Base-by-base conservation (phyloP, 2,329 filamentous ascomycete species). In the Aquanectria penicillioides region DNA sequence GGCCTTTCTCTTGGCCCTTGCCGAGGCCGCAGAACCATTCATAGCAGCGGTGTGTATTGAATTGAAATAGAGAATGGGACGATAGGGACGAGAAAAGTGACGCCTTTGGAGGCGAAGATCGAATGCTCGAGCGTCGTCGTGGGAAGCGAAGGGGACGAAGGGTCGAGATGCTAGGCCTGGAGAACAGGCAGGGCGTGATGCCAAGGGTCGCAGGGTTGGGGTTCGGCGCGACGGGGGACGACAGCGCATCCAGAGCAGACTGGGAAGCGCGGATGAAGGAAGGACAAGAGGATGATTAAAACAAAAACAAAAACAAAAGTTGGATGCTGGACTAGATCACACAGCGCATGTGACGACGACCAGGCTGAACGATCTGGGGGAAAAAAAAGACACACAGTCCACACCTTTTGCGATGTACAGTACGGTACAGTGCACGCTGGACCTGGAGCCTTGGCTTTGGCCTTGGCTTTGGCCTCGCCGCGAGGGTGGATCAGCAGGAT, bases 1-100 rank as follows among this genome's bases (percentile, higher is more conserved):
- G 25, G 80, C 81, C 72, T 85, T 86, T 70, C 83, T 81, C 77
- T 86, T 86, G 59, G 76, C 74, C 71, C 80, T 78, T 61, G 76
- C 72, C 33, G 76, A 75, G 29, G 74, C 68, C 57, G 72, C 71
- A 52, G 74, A 67, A 58, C 78, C 77, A 65, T 82, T 82, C 81
- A 84, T 83, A 57, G 53, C 69, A 71, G 57, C 40, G 40, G 36
- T 25, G 40, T 43, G 53, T 34, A 57, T 29, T 51, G 28, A 38
- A 38, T 50, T 51, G 22, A 20, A 54, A 49, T 23, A 46, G 25
- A 36, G 34, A 55, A 40, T 15, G 41, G 47, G 36, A 43, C 40
- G 54, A 13, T 15, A 26, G 36, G 33, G 43, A 57, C 54, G 59
- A 62, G 50, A 51, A 48, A 60, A 43, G 50, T 31, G 28, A 40